Base-by-base conservation (phyloP, 1,284 basidiomycete genomes). In the Cronartium quercuum region DNA sequence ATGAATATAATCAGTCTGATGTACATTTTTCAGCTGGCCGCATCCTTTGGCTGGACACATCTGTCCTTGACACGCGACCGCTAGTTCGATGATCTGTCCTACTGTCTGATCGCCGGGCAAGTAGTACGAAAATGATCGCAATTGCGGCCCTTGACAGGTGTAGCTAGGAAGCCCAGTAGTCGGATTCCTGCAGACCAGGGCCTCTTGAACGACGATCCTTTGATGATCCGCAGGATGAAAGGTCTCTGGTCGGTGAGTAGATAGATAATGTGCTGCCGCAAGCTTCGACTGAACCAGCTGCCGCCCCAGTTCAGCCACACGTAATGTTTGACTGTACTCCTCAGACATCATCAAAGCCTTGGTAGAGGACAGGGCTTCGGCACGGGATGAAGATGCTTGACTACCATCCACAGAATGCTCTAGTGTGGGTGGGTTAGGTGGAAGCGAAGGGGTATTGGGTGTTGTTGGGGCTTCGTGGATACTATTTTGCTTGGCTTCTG, bases 181-280 rank as follows among this genome's bases (percentile, higher is more conserved):
- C 35, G 66, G 40, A 61, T 24, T 60, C 34, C 87, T 88, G 29
- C 90, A 91, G 44, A 92, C 84, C 9, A 87, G 89, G 79, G 87
- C 90, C 78, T 89, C 87, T 84, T 89, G 87, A 9, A 92, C 80
- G 78, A 86, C 88, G 81, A 98, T 90, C 78, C 89, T 88, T 81
- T 98, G 95, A 80, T 95, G 97, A 81, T 94, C 91, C 81, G 94
- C 92, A 38, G 95, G 91, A 57, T 91, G 86, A 78, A 96, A 89
- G 78, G 91, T 89, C 79, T 92, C 91, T 5, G 84, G 81, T 81
- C 92, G 90, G 82, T 91, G 89, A 66, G 89, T 89, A 92, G 94
- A 97, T 21, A 93, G 87, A 63, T 89, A 88, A 55, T 91, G 86
- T 77, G 92, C 89, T 78, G 94, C 91, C 75, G 89, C 88, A 77